phyloP scores from a whole-genome alignment of 2,329 filamentous ascomycete species.

The Chrysoporthe deuterocubensis region DNA sequence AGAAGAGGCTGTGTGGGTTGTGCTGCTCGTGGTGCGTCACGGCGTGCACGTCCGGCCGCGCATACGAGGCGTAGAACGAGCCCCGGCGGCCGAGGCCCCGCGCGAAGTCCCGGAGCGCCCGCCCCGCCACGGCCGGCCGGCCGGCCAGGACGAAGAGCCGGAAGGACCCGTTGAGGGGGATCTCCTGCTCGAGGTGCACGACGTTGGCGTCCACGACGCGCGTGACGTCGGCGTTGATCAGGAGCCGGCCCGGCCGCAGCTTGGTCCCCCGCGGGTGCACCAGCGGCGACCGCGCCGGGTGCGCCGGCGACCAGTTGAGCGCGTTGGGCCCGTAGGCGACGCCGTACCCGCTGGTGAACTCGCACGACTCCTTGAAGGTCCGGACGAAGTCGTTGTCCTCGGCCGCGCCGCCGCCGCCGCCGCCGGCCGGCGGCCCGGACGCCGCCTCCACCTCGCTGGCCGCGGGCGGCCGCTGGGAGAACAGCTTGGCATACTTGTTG shows the following conservation, averaged over 20 bases:
- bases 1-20: slow-evolving; percentile 84
- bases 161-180: slow-evolving; percentile 87
- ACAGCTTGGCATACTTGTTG: slow-evolving; percentile 85
- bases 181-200: slow-evolving; percentile 87
- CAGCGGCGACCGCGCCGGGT: slow-evolving; percentile 71
- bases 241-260: slow-evolving; percentile 73
- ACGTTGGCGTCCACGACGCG: slow-evolving; percentile 87
- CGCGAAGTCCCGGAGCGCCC: slow-evolving; percentile 73
- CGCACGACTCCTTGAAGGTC: slow-evolving; percentile 88
- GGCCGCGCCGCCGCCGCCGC: not conserved
- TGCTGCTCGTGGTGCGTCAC: slow-evolving; percentile 79
- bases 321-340: slow-evolving; percentile 82
- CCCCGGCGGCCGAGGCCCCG: slow-evolving; percentile 63
- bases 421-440: slow-evolving; percentile 39
- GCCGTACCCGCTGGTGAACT: slow-evolving; percentile 91
- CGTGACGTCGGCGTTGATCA: slow-evolving; percentile 81
- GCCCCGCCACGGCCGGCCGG: slow-evolving; percentile 58
- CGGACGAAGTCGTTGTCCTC: slow-evolving; percentile 82
- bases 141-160: slow-evolving; percentile 88
- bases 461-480: slow-evolving; percentile 77
- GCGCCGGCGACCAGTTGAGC: slow-evolving; percentile 79
- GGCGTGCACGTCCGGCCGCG: slow-evolving; percentile 61
- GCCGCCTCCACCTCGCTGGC: slow-evolving; percentile 74
- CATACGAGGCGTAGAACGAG: slow-evolving; percentile 74
- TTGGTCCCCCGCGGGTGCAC: slow-evolving; percentile 70